These are phyloP conservation scores for Exophiala oligosperma DNA, from an alignment of 2,329 filamentous ascomycete species.

Conservation along the genomic window DNA sequence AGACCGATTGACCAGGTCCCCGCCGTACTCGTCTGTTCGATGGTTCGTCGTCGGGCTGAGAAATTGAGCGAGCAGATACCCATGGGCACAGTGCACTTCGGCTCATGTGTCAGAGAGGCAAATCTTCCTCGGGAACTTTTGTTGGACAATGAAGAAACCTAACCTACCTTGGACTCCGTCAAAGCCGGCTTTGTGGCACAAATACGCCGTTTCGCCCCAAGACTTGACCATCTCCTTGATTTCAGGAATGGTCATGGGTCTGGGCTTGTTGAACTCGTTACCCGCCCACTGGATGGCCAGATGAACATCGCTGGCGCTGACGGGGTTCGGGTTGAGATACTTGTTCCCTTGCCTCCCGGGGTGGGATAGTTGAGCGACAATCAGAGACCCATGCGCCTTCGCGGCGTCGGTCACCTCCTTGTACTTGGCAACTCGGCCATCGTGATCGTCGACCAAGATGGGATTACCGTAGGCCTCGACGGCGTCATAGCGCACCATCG, in stretches of 20 bases:
- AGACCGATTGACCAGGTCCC: slow-evolving; percentile 64
- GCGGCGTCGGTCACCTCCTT: slow-evolving; percentile 54
- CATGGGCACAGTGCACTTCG: slow-evolving; percentile 31
- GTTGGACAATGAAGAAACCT: neutral
- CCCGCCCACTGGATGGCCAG: slow-evolving; percentile 39
- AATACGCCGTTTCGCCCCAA: slow-evolving; percentile 23
- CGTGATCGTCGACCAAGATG: slow-evolving; percentile 57
- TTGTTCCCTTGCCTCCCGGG: slow-evolving; percentile 58
- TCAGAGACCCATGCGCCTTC: slow-evolving; percentile 59
- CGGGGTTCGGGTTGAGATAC: slow-evolving; percentile 50
- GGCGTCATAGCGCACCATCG: slow-evolving; percentile 63
- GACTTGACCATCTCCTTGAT: slow-evolving; percentile 23
- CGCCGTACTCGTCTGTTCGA: slow-evolving; percentile 36
- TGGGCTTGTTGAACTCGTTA: slow-evolving; percentile 38
- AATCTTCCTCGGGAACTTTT: neutral
- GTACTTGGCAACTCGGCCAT: slow-evolving; percentile 61
- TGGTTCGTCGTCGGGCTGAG: slow-evolving; percentile 29
- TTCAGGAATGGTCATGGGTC: slow-evolving; percentile 31
- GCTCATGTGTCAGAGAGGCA: neutral
- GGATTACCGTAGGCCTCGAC: slow-evolving; percentile 58
- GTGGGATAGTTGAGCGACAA: slow-evolving; percentile 63
- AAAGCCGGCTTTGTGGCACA: slow-evolving; percentile 26
- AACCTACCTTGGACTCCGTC: slow-evolving; percentile 25
- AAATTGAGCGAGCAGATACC: slow-evolving; percentile 33
- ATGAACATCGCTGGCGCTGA: slow-evolving; percentile 54